Conservation (phyloP, 83 land plant species). For the Isoetes engelmannii region DNA sequence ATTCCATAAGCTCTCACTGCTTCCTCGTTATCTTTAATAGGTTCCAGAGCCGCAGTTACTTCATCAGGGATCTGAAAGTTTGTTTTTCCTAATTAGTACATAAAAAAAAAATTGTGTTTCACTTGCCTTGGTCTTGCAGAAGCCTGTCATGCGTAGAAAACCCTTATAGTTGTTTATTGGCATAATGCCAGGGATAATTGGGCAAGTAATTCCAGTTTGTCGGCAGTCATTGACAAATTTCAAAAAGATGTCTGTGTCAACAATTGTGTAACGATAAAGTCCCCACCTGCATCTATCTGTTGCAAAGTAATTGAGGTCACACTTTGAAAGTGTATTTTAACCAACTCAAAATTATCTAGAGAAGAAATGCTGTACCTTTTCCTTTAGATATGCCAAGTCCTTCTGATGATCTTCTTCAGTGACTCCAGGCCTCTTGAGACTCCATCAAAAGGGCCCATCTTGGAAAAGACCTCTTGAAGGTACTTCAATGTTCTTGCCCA, state of each 20-base stretch:
- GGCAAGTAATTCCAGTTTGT: conserved; percentile 85
- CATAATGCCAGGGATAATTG: conserved; percentile 94
- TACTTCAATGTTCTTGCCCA: conserved; percentile 44
- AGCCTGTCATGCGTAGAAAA: conserved; percentile 82
- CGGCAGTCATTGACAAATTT: conserved; percentile 93
- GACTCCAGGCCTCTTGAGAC: conserved; percentile 49
- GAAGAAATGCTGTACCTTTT: conserved; percentile 43
- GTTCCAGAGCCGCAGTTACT: conserved; percentile 73
- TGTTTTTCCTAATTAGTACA: neutral
- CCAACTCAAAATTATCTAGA: neutral
- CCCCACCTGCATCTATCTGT: conserved; percentile 92
- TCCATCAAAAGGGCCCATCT: conserved; percentile 83
- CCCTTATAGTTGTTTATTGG: conserved; percentile 94
- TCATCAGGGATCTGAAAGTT: conserved; percentile 66
- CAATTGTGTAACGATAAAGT: conserved; percentile 80
- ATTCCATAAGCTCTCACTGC: conserved; percentile 86
- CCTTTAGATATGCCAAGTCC: conserved; percentile 79
- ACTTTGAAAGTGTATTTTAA: neutral
- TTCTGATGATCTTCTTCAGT: conserved; percentile 58
- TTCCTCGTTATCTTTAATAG: conserved; percentile 93
- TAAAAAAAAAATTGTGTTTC: too few species aligned
- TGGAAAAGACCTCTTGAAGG: conserved; percentile 40
- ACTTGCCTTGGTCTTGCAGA: conserved; percentile 91
- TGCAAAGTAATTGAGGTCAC: neutral
- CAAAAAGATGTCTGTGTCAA: conserved; percentile 82